Evolutionary conservation across 345 rosid genomes (phyloP).

Genomic region (Populus tremula): DNA sequence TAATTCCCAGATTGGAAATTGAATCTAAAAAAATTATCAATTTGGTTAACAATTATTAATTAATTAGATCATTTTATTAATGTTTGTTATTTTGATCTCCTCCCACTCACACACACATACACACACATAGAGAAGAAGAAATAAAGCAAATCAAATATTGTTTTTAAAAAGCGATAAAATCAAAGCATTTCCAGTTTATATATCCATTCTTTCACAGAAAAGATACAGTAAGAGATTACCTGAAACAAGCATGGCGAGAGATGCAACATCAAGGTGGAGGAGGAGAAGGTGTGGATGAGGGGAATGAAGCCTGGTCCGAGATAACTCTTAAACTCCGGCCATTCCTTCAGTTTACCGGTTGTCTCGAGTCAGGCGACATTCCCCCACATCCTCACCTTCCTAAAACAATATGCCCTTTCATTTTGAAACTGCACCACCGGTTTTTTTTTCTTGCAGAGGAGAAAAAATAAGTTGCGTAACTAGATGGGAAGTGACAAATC

Average conservation of each 20-base stretch:
- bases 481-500: not conserved
- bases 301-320: slow-evolving; percentile 35
- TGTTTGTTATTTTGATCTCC: too few relatives aligned
- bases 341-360: not conserved
- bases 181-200: too few relatives aligned
- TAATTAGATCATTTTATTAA: too few relatives aligned
- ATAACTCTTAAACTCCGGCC: slow-evolving; percentile 2
- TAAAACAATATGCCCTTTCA: not conserved
- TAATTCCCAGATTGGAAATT: too few relatives aligned
- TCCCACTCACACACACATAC: too few relatives aligned
- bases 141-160: too few relatives aligned
- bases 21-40: too few relatives aligned
- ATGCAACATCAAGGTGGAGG: not conserved
- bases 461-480: not conserved
- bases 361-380: not conserved
- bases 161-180: too few relatives aligned
- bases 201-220: too few relatives aligned
- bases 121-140: too few relatives aligned
- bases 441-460: not conserved
- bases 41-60: too few relatives aligned
- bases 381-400: not conserved
- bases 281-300: slow-evolving; percentile 4
- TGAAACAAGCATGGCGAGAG: not conserved
- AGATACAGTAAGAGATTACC: not conserved
- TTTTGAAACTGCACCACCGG: not conserved